These are phyloP conservation scores for Fusarium scirpi DNA, from an alignment of 2,329 filamentous ascomycete genomes.

Conservation along the genomic window DNA sequence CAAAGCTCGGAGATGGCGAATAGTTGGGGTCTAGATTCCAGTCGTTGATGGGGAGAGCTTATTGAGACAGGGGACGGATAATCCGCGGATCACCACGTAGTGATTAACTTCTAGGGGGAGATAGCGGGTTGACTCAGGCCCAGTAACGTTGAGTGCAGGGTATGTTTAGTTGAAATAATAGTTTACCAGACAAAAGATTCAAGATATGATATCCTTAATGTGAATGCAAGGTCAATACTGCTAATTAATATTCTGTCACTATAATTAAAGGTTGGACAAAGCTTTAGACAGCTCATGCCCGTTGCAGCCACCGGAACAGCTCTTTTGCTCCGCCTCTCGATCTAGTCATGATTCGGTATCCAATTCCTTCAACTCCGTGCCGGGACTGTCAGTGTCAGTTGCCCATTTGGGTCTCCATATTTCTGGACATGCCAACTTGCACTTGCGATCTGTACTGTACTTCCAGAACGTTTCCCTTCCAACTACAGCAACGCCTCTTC, in stretches of 20 bases:
- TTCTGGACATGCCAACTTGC: conserved; percentile 49
- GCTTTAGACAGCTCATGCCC: neutral
- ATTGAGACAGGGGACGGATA: conserved; percentile 29
- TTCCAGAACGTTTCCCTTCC: conserved; percentile 42
- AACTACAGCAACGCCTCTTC: conserved; percentile 36
- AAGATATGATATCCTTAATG: neutral
- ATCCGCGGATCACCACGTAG: conserved; percentile 23
- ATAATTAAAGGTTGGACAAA: neutral
- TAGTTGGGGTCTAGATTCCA: conserved; percentile 33
- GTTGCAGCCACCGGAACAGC: neutral
- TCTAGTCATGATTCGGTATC: neutral
- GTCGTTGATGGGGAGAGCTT: conserved; percentile 22
- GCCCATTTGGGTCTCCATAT: conserved; percentile 36
- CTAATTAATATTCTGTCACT: neutral
- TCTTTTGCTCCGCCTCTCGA: neutral
- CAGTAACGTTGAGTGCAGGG: conserved; percentile 1
- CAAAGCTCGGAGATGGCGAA: conserved; percentile 19
- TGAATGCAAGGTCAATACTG: neutral
- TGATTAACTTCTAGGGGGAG: conserved; percentile 26
- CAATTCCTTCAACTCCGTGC: conserved; percentile 9
- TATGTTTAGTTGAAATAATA: neutral
- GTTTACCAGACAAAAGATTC: neutral
- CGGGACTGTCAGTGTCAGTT: conserved; percentile 31
- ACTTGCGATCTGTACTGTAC: conserved; percentile 47
- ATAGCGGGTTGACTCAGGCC: neutral